Evolutionary conservation across 2,329 filamentous ascomycete genomes (phyloP).

Genomic region (Xylaria sp.): DNA sequence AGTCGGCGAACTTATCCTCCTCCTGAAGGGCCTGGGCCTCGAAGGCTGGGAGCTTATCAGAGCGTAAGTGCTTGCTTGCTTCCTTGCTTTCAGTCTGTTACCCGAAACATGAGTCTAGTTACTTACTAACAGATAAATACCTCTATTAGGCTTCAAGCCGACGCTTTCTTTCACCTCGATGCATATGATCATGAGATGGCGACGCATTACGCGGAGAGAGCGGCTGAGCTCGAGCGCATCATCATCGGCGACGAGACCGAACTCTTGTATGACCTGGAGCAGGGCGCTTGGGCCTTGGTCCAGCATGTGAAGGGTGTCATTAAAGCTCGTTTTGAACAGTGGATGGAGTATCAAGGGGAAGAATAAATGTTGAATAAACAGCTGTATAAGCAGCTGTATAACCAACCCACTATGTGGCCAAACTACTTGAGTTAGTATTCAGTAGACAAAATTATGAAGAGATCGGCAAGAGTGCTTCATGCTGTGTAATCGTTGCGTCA

Average conservation of each 20-base stretch:
- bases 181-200: background rate
- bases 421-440: no score
- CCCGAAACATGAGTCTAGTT: no score
- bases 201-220: background rate
- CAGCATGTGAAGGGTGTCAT: background rate
- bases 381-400: no score
- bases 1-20: background rate
- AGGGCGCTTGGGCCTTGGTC: background rate
- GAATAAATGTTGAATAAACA: no score
- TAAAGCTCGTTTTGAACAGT: no score
- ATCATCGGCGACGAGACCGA: background rate
- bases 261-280: background rate
- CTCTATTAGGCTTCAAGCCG: no score
- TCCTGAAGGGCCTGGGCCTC: background rate
- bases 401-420: no score
- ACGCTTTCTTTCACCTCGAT: no score
- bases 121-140: no score
- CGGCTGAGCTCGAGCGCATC: background rate
- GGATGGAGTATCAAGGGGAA: no score
- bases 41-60: background rate
- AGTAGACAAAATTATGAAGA: no score
- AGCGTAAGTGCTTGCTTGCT: background rate
- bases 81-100: no score
- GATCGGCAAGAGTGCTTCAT: background rate
- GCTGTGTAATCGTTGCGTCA: constrained; percentile 31